A percentile compares a stretch with the other conserved stretches of the same genome.
These are phyloP conservation scores for Antitrichia curtipendula DNA, from an alignment of 225 moss, liverwort and hornwort species.

Conservation along the genomic window DNA sequence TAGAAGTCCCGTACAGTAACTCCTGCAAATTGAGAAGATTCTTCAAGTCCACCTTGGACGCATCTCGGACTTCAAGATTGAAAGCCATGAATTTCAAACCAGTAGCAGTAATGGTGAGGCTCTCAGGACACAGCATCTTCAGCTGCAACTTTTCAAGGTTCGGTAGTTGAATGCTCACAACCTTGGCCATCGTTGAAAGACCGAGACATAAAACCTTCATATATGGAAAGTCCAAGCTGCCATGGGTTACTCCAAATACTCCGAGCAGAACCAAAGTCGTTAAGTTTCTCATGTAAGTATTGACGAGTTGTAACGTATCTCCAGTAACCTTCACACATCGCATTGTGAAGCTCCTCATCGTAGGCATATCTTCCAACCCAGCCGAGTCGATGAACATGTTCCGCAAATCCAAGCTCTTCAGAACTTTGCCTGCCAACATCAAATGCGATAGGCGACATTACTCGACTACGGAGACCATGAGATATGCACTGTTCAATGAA, in stretches of 20 bases:
- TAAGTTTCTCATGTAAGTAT: conserved; percentile 21
- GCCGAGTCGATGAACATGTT: conserved; percentile 41
- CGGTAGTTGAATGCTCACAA: conserved; percentile 14
- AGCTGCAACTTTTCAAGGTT: conserved; percentile 34
- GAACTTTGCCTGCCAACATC: conserved; percentile 19
- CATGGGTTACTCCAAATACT: conserved; percentile 32
- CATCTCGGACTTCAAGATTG: conserved; percentile 25
- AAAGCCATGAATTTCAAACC: conserved; percentile 30
- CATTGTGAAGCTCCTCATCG: conserved; percentile 33
- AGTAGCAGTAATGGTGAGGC: conserved; percentile 1
- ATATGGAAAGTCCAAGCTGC: not conserved
- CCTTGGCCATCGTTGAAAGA: conserved; percentile 26
- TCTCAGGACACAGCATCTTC: conserved; percentile 35
- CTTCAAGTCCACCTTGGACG: conserved; percentile 11
- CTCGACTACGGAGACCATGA: not conserved
- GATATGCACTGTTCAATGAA: not conserved
- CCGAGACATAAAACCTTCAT: conserved; percentile 35
- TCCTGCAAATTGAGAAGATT: conserved; percentile 16
- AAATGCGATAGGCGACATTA: not conserved
- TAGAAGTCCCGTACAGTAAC: conserved; percentile 27
- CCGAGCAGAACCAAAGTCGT: conserved; percentile 24
- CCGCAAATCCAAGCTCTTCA: conserved; percentile 40
- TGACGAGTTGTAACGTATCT: conserved; percentile 17
- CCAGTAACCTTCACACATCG: conserved; percentile 38
- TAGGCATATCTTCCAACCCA: conserved; percentile 21